Evolutionary conservation across 352 stramenopile genomes (phyloP).

Genomic region (Phytophthora podocarpi): DNA sequence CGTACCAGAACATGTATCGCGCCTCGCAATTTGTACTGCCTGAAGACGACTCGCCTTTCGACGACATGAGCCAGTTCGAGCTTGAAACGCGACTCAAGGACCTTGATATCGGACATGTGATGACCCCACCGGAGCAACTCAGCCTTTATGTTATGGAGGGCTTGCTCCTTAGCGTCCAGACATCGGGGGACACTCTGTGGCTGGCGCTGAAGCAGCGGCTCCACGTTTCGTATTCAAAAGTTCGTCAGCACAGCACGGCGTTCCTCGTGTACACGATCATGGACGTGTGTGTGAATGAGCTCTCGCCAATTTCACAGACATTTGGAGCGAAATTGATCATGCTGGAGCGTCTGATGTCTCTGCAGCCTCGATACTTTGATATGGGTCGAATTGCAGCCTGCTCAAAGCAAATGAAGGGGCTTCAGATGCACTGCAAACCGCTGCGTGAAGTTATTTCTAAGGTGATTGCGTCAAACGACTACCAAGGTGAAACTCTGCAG

Average conservation of each 20-base stretch:
- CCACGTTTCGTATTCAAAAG: constrained; percentile 78
- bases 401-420: constrained; percentile 67
- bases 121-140: constrained; percentile 73
- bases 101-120: constrained; percentile 52
- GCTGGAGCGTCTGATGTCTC: constrained; percentile 56
- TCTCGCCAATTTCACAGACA: constrained; percentile 70
- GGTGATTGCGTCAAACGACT: constrained; percentile 65
- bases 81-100: constrained; percentile 55
- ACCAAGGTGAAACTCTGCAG: constrained; percentile 62
- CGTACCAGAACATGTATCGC: constrained; percentile 72
- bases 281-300: constrained; percentile 74
- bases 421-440: constrained; percentile 71
- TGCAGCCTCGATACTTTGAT: constrained; percentile 62
- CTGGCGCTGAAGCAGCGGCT: constrained; percentile 55
- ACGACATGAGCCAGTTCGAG: constrained; percentile 61
- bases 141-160: constrained; percentile 72
- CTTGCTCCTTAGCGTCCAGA: constrained; percentile 71
- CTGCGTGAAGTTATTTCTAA: constrained; percentile 65
- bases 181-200: constrained; percentile 42
- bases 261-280: constrained; percentile 82
- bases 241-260: constrained; percentile 69
- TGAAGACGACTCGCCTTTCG: constrained; percentile 50
- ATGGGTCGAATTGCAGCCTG: constrained; percentile 47
- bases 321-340: constrained; percentile 71
- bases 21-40: constrained; percentile 52